phyloP scores from a whole-genome alignment of 371 early-diverging fungal genomes.

The Cokeromyces recurvatus region DNA sequence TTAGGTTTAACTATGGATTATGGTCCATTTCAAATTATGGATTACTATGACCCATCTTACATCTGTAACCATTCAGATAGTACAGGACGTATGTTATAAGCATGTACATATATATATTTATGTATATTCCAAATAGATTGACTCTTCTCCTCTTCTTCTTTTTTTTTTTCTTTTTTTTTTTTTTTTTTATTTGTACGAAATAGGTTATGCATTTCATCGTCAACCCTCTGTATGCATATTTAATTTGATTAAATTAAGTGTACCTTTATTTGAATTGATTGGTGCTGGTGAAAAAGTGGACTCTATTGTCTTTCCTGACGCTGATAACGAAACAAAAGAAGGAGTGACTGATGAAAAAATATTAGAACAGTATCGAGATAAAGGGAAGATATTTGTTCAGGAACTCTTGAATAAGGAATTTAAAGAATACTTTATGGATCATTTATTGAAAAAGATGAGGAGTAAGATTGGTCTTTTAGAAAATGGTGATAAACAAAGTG shows the following conservation, averaged over 20 bases:
- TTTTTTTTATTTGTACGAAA: background rate
- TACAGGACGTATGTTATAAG: conserved; percentile 39
- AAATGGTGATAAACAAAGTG: conserved; percentile 21
- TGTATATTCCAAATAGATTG: no score
- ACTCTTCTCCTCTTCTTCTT: no score
- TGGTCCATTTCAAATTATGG: conserved; percentile 86
- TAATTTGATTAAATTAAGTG: conserved; percentile 73
- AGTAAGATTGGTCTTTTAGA: conserved; percentile 46
- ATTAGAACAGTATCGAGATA: conserved; percentile 20
- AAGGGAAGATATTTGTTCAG: conserved; percentile 43
- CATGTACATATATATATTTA: background rate
- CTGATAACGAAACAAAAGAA: conserved; percentile 30
- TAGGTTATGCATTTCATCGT: conserved; percentile 74
- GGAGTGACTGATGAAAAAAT: conserved; percentile 18
- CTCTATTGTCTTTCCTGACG: conserved; percentile 23
- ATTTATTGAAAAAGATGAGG: conserved; percentile 53
- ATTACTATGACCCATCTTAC: conserved; percentile 74
- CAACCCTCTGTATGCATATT: conserved; percentile 85
- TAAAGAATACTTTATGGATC: conserved; percentile 45
- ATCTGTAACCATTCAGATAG: conserved; percentile 77
- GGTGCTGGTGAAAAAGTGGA: conserved; percentile 51
- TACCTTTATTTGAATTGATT: conserved; percentile 65
- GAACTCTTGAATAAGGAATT: conserved; percentile 48
- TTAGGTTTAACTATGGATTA: conserved; percentile 82
- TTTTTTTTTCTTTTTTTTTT: no score